Percentiles rank a stretch among this genome's conserved stretches.
phyloP scores from a whole-genome alignment of 495 filamentous ascomycete genomes.

The Neurospora sp. region DNA sequence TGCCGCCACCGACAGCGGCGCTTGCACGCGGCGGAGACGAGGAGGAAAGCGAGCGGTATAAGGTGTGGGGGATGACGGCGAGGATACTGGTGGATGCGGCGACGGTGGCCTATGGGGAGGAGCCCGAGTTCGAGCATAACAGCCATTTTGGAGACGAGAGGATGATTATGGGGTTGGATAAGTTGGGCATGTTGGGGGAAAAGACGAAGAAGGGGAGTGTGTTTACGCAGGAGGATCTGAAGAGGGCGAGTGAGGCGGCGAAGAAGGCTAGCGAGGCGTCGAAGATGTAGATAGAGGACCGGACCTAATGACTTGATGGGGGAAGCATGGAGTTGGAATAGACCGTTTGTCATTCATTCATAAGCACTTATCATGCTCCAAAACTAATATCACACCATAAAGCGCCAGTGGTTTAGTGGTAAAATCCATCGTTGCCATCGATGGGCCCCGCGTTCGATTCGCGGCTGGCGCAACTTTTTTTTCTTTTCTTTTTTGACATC shows the following conservation, averaged over 20 bases:
- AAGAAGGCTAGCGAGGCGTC: neutral
- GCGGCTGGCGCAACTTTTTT: slow-evolving; percentile 29
- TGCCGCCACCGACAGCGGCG: slow-evolving; percentile 8
- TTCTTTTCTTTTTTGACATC: neutral
- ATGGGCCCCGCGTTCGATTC: slow-evolving; percentile 44
- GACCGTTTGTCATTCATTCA: neutral
- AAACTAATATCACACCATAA: neutral
- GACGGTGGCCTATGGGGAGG: slow-evolving; percentile 65
- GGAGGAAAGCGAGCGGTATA: slow-evolving; percentile 47
- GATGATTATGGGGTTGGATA: slow-evolving; percentile 53
- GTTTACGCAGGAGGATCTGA: slow-evolving; percentile 48
- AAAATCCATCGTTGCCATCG: slow-evolving; percentile 27
- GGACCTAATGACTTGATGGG: neutral
- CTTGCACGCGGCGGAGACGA: slow-evolving; percentile 19
- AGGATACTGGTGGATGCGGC: slow-evolving; percentile 80
- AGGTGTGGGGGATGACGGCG: slow-evolving; percentile 89
- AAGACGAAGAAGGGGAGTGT: slow-evolving; percentile 43
- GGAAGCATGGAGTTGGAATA: neutral
- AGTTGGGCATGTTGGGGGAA: slow-evolving; percentile 49
- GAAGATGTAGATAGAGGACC: slow-evolving; percentile 34
- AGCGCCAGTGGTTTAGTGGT: neutral
- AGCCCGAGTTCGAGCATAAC: slow-evolving; percentile 79
- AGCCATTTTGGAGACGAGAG: slow-evolving; percentile 70
- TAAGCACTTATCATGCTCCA: neutral
- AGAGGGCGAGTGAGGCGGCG: slow-evolving; percentile 31